These are phyloP conservation scores for Gossypium thurberi DNA, from an alignment of 345 rosid species.

Conservation along the genomic window DNA sequence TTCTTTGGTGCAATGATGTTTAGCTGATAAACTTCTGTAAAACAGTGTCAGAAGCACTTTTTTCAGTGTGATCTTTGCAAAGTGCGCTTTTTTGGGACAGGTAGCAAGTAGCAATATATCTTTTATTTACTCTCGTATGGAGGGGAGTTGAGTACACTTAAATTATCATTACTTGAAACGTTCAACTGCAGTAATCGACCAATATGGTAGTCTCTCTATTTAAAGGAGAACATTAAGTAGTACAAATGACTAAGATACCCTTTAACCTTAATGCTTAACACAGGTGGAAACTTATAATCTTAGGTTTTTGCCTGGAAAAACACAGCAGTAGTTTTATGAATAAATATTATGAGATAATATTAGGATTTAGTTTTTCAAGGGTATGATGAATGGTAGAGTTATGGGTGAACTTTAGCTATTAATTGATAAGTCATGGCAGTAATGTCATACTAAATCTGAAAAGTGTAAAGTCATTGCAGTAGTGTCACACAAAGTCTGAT, in stretches of 20 bases:
- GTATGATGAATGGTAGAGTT: neutral
- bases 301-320: neutral
- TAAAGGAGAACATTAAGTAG: neutral
- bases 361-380: neutral
- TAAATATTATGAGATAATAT: neutral
- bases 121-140: neutral
- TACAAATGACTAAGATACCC: neutral
- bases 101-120: neutral
- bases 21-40: neutral
- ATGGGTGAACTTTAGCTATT: neutral
- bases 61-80: neutral
- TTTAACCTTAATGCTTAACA: neutral
- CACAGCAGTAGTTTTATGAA: neutral
- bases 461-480: neutral
- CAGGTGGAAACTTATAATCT: neutral
- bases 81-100: neutral
- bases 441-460: neutral
- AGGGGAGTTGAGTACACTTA: neutral
- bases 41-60: neutral
- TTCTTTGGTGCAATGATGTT: neutral
- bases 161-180: neutral
- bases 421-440: neutral
- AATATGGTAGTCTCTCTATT: neutral
- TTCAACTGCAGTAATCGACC: neutral
- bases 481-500: neutral